phyloP scores from a whole-genome alignment of 192 early-diverging fungal genomes.

The Funneliformis mosseae region DNA sequence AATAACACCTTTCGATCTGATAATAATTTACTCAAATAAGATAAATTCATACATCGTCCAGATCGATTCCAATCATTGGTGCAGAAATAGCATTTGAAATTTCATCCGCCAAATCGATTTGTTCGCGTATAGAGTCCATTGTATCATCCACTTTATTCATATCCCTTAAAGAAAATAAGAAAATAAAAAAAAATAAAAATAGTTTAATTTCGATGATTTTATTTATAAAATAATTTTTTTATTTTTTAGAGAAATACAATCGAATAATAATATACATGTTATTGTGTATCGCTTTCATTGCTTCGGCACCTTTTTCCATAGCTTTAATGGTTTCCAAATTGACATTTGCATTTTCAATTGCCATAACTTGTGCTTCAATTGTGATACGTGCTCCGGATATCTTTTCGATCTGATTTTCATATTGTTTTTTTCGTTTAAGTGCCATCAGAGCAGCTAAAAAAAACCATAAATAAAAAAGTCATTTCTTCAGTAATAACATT shows the following conservation, averaged over 20 bases:
- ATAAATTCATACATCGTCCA: slow-evolving; percentile 71
- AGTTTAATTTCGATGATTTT: background rate
- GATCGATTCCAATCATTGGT: slow-evolving; percentile 85
- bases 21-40: slow-evolving; percentile 1
- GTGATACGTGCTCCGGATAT: slow-evolving; percentile 87
- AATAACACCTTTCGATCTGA: background rate
- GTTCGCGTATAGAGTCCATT: slow-evolving; percentile 97
- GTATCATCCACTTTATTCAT: slow-evolving; percentile 94
- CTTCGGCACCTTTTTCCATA: slow-evolving; percentile 88
- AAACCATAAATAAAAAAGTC: slow-evolving; percentile 21
- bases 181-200: background rate
- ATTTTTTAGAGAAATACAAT: background rate
- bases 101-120: slow-evolving; percentile 96
- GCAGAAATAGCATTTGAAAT: slow-evolving; percentile 90
- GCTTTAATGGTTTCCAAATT: slow-evolving; percentile 95
- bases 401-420: slow-evolving; percentile 84
- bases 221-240: background rate
- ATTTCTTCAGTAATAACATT: background rate
- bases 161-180: slow-evolving; percentile 55
- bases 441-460: slow-evolving; percentile 84
- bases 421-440: slow-evolving; percentile 91
- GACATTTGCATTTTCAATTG: slow-evolving; percentile 95
- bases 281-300: slow-evolving; percentile 93
- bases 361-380: slow-evolving; percentile 92
- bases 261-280: slow-evolving; percentile 59